Evolutionary conservation across 345 rosid genomes (phyloP).

Genomic region (Rubroshorea leprosula): DNA sequence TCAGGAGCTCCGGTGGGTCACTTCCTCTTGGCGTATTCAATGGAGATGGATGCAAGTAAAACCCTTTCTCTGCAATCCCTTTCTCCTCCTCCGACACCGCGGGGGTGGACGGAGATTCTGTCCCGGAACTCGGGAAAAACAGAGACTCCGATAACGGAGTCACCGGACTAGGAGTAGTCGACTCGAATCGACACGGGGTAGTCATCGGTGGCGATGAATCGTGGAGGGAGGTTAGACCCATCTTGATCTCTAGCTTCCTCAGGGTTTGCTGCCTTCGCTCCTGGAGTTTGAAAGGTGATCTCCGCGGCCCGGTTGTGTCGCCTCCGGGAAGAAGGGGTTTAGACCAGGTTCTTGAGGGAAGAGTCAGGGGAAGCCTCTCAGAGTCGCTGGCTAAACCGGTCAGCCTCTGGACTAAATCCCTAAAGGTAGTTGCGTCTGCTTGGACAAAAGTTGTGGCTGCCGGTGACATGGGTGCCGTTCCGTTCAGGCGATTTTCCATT

Average conservation of each 20-base stretch:
- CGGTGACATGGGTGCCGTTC: constrained; percentile 16
- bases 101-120: constrained; percentile 31
- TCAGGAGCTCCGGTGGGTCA: constrained; percentile 26
- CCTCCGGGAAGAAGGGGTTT: constrained; percentile 17
- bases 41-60: constrained; percentile 32
- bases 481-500: constrained; percentile 21
- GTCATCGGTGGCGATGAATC: constrained; percentile 7
- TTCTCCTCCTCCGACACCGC: constrained; percentile 30
- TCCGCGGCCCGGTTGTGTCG: constrained; percentile 28
- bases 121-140: constrained; percentile 26
- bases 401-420: constrained; percentile 43
- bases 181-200: constrained; percentile 16
- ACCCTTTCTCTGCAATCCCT: constrained; percentile 28
- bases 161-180: constrained; percentile 32
- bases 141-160: constrained; percentile 32
- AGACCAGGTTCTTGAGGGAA: constrained; percentile 16
- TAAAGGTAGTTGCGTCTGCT: constrained; percentile 38
- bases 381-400: constrained; percentile 33
- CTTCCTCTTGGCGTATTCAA: constrained; percentile 23
- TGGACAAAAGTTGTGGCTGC: constrained; percentile 37
- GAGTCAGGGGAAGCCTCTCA: constrained; percentile 17
- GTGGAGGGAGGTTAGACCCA: constrained; percentile 22
- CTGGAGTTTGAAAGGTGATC: constrained; percentile 44
- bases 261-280: constrained; percentile 38
- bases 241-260: constrained; percentile 41